phyloP scores from a whole-genome alignment of 2,329 filamentous ascomycete genomes.

The Lasiodiplodia citricola region DNA sequence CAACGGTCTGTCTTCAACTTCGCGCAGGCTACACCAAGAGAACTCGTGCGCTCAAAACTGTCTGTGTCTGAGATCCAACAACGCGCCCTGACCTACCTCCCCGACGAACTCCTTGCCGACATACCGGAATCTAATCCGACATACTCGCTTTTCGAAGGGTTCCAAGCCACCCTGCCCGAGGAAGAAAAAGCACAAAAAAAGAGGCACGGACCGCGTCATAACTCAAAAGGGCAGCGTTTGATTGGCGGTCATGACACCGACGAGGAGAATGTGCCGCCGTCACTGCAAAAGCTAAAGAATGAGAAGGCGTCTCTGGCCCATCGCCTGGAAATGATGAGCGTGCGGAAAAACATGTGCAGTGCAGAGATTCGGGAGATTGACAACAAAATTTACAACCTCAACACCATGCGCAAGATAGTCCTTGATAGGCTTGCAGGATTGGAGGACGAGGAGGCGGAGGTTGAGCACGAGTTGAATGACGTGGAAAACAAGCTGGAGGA shows the following conservation, averaged over 20 bases:
- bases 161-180: constrained; percentile 82
- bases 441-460: constrained; percentile 86
- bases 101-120: constrained; percentile 87
- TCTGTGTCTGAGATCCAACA: constrained; percentile 93
- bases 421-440: constrained; percentile 82
- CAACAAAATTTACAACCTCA: constrained; percentile 91
- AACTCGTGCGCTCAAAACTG: constrained; percentile 89
- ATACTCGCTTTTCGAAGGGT: constrained; percentile 96
- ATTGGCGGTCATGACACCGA: constrained; percentile 67
- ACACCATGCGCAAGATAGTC: constrained; percentile 90
- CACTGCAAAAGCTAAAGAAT: constrained; percentile 75
- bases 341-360: constrained; percentile 97
- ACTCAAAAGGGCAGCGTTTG: constrained; percentile 77
- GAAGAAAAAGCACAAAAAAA: constrained; percentile 68
- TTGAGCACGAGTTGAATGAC: constrained; percentile 80
- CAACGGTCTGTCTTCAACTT: constrained; percentile 93
- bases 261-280: constrained; percentile 64
- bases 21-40: constrained; percentile 87
- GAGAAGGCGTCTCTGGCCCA: constrained; percentile 82
- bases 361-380: constrained; percentile 96
- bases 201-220: constrained; percentile 64
- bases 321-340: constrained; percentile 85
- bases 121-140: constrained; percentile 85
- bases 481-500: constrained; percentile 68
- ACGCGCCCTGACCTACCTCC: constrained; percentile 83